phyloP scores from a whole-genome alignment of 495 filamentous ascomycete species.

The Xeromyces bisporus region DNA sequence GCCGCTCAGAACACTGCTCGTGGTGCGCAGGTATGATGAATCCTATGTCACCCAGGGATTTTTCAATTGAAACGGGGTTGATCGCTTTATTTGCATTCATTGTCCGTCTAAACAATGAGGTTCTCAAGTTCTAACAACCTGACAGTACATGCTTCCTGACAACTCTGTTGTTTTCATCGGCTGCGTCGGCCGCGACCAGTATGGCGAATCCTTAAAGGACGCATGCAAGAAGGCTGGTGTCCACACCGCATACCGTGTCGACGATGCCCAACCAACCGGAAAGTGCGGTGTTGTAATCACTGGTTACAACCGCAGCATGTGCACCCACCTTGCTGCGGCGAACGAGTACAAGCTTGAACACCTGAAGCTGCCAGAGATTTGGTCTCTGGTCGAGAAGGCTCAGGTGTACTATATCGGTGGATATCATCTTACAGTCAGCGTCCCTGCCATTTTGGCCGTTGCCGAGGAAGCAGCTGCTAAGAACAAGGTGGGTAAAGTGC shows the following conservation, averaged over 20 bases:
- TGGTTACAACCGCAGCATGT: slow-evolving; percentile 80
- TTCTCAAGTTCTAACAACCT: too few relatives aligned
- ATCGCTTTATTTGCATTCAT: too few relatives aligned
- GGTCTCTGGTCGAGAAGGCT: slow-evolving; percentile 76
- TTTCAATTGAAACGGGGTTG: too few relatives aligned
- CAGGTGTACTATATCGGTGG: slow-evolving; percentile 85
- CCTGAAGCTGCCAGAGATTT: slow-evolving; percentile 77
- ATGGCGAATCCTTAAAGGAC: slow-evolving; percentile 65
- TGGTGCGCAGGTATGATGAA: slow-evolving; percentile 66
- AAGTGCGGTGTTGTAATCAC: slow-evolving; percentile 95
- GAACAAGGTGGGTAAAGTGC: slow-evolving; percentile 46
- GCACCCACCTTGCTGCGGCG: slow-evolving; percentile 88
- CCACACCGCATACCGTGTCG: slow-evolving; percentile 82
- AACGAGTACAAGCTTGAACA: slow-evolving; percentile 95
- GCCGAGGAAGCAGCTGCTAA: slow-evolving; percentile 73
- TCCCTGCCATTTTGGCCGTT: slow-evolving; percentile 73
- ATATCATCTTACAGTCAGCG: slow-evolving; percentile 78
- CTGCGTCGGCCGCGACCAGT: slow-evolving; percentile 82
- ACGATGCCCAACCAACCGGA: slow-evolving; percentile 65
- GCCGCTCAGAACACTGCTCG: slow-evolving; percentile 97
- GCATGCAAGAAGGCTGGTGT: slow-evolving; percentile 70
- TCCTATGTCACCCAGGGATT: too few relatives aligned
- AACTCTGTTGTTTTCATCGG: slow-evolving; percentile 84
- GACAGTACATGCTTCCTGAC: slow-evolving; percentile 72
- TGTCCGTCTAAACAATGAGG: too few relatives aligned